Evolutionary conservation across 2,329 filamentous ascomycete genomes (phyloP).

Genomic region (Fusarium bactridioides): DNA sequence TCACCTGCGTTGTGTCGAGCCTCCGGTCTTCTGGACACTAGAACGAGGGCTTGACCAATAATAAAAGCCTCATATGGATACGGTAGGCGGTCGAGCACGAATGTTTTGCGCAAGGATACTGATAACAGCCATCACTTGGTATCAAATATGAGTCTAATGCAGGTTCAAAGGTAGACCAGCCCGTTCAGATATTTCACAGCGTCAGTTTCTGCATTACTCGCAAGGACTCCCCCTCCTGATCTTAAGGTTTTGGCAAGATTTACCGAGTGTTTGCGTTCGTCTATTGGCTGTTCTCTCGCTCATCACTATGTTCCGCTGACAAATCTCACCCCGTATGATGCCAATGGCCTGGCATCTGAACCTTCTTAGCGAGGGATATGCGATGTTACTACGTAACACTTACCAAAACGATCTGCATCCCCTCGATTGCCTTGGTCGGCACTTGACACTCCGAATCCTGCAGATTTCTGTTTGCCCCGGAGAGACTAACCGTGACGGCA

Average conservation of each 20-base stretch:
- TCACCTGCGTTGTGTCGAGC: too few relatives aligned
- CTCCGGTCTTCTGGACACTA: too few relatives aligned
- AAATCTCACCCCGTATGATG: not conserved
- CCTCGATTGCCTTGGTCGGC: not conserved
- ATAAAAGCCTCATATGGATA: too few relatives aligned
- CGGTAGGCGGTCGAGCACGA: too few relatives aligned
- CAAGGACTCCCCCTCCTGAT: not conserved
- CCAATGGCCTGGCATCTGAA: not conserved
- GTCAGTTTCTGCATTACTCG: not conserved
- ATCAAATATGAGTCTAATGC: not conserved
- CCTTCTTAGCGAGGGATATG: not conserved
- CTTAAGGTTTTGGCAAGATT: not conserved
- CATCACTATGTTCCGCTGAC: not conserved
- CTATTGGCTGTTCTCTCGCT: not conserved
- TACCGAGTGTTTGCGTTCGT: not conserved
- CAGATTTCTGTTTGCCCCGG: not conserved
- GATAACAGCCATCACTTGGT: too few relatives aligned
- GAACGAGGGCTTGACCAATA: too few relatives aligned
- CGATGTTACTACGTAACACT: not conserved
- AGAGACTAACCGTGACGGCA: accelerated
- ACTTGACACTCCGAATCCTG: not conserved
- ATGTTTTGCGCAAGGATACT: too few relatives aligned
- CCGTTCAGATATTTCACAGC: accelerated
- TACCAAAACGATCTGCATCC: not conserved
- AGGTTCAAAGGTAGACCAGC: not conserved